phyloP scores from a whole-genome alignment of 148 eudicot genomes.

The Euryodendron excelsum region DNA sequence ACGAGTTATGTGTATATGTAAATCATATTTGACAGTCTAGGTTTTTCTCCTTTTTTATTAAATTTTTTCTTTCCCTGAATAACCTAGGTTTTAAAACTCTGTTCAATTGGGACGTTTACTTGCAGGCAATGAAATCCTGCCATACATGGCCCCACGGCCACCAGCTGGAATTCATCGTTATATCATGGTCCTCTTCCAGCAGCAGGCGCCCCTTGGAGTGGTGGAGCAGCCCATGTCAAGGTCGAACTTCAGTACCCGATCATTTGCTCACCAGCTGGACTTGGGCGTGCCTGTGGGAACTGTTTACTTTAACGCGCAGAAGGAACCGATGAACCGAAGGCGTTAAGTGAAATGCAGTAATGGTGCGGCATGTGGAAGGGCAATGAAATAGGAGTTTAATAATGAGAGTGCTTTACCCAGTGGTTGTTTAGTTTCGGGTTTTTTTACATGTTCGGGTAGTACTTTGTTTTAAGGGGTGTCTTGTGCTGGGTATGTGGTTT shows the following conservation, averaged over 20 bases:
- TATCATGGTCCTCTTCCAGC: constrained; percentile 12
- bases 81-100: no score
- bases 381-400: not conserved
- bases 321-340: constrained; percentile 14
- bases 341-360: not conserved
- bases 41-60: not conserved
- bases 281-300: constrained; percentile 20
- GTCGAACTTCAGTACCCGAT: constrained; percentile 17
- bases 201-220: not conserved
- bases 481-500: not conserved
- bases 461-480: not conserved
- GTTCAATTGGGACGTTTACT: not conserved
- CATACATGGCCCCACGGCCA: constrained; percentile 15
- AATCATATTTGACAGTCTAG: not conserved
- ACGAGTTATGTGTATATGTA: not conserved
- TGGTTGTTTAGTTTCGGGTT: not conserved
- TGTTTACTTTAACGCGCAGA: constrained; percentile 22
- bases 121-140: constrained; percentile 18
- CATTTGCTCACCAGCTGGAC: constrained; percentile 12
- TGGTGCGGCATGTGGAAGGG: not conserved
- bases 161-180: constrained; percentile 20
- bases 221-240: not conserved
- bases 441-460: not conserved
- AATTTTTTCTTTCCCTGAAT: not conserved
- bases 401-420: no score